These are phyloP conservation scores for Boletus fagicola DNA, from an alignment of 768 basidiomycete genomes.

Conservation along the genomic window DNA sequence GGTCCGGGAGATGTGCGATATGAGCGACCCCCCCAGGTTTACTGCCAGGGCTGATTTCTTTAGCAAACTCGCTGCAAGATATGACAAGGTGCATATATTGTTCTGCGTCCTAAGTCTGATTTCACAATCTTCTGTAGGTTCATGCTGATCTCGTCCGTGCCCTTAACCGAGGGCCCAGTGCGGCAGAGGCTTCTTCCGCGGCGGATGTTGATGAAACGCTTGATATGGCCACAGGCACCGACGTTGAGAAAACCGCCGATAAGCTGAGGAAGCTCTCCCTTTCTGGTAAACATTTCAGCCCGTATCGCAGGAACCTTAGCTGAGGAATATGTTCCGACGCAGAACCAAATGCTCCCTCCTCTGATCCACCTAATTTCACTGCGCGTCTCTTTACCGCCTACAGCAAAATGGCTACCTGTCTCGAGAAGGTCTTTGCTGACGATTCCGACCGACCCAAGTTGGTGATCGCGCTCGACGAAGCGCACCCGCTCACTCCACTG, in stretches of 20 bases:
- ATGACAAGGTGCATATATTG: neutral
- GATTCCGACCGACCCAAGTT: neutral
- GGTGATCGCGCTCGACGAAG: conserved; percentile 19
- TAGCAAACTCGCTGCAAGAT: neutral
- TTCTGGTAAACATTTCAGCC: neutral
- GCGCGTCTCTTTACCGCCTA: neutral
- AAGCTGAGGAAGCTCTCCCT: neutral
- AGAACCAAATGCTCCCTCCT: neutral
- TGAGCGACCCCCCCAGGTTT: neutral
- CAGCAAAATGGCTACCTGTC: neutral
- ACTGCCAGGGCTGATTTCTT: neutral
- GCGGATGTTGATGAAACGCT: neutral
- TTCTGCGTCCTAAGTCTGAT: too few species aligned
- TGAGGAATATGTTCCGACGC: neutral
- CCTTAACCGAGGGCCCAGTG: neutral
- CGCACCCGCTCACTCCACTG: conserved; percentile 1
- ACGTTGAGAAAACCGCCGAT: neutral
- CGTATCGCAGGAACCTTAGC: neutral
- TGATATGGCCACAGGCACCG: too few species aligned
- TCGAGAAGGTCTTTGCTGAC: neutral
- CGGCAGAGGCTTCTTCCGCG: neutral
- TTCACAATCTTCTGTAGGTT: neutral
- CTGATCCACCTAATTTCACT: neutral
- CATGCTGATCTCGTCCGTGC: neutral
- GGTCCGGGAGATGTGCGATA: neutral